Conservation (phyloP, 352 stramenopile species). For the Globisporangium alternatum region DNA sequence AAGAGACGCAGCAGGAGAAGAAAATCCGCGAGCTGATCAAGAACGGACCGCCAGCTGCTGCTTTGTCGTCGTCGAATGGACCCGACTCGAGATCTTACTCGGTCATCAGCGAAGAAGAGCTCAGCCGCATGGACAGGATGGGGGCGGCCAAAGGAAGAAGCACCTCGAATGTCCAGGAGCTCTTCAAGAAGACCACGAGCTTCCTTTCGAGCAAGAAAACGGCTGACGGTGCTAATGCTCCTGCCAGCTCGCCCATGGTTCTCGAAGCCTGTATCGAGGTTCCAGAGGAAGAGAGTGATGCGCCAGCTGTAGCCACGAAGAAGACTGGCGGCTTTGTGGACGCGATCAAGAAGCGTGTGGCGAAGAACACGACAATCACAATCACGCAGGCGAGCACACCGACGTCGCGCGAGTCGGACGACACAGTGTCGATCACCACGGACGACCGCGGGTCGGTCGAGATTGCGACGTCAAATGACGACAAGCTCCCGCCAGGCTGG, state of each 20-base stretch:
- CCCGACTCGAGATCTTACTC: slow-evolving; percentile 4
- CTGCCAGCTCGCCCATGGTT: slow-evolving; percentile 3
- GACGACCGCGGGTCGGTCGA: slow-evolving; percentile 34
- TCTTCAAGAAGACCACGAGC: slow-evolving; percentile 41
- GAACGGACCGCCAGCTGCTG: slow-evolving; percentile 11
- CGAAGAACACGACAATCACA: slow-evolving; percentile 10
- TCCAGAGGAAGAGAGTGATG: not conserved
- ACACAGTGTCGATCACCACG: slow-evolving; percentile 36
- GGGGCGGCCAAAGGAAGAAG: slow-evolving; percentile 27
- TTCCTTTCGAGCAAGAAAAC: slow-evolving; percentile 23
- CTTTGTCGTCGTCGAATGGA: not conserved
- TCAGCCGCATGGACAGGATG: slow-evolving; percentile 20
- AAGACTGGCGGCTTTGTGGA: slow-evolving; percentile 18
- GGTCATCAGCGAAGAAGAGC: slow-evolving; percentile 17
- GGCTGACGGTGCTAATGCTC: not conserved
- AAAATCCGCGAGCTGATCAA: slow-evolving; percentile 30
- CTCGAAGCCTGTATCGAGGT: slow-evolving; percentile 8
- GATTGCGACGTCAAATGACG: slow-evolving; percentile 13
- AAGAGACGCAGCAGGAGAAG: slow-evolving; percentile 25
- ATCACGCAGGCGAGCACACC: slow-evolving; percentile 13
- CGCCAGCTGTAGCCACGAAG: slow-evolving; percentile 20
- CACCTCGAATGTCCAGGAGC: slow-evolving; percentile 40
- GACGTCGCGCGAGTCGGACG: slow-evolving; percentile 39
- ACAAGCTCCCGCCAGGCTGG: slow-evolving; percentile 46
- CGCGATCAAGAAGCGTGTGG: slow-evolving; percentile 33